Base-by-base conservation (phyloP, 495 filamentous ascomycete species). In the Tuber indicum region DNA sequence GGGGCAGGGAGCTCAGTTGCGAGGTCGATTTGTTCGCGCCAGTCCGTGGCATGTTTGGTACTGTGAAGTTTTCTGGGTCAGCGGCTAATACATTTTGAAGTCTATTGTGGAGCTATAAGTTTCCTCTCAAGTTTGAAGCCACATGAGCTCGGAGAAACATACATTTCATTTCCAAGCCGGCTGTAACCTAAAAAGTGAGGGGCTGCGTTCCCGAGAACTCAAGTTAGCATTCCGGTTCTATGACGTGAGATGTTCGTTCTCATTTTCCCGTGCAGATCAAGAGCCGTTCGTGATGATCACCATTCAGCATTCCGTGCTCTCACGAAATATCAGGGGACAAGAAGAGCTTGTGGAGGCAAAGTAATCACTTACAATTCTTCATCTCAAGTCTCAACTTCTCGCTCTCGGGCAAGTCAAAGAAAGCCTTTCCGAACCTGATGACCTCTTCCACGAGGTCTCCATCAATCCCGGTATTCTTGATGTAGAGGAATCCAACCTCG, bases 401-500 rank as follows among this genome's bases (percentile, higher is more conserved):
- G 77, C 94, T 91, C 72, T 87, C 82, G 17, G 94, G 91, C 72
- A 97, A 87, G 75, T 94, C 89, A 83, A 98, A 99, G 81, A 99
- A 93, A 8, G 85, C 87, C 74, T 89, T 88, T 19, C 89, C 90
- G 77, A 94, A 89, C 26, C 86, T 75, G 70, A 92, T 90, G 23
- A 97, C 92, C n/a, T 88, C 84, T 43, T 89, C 81, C 81, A 92
- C 90, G 45, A 96, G 84, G 44, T 88, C 84, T 17, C 90, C 86
- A 21, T 91, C 86, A 69, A 98, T 90, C 6, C 93, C 93, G 1
- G 92, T 90, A 82, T 98, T 94, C 78, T 89, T 90, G 73, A 99
- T 89, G 81, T 99, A 99, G 75, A 98, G 86, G 83, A 99, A 98
- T 7, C 96, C 96, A 46, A 97, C 93, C 84, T 95, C 92, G 82